Evolutionary conservation across 768 basidiomycete genomes (phyloP).

Genomic region (Pulveroboletus sp.): DNA sequence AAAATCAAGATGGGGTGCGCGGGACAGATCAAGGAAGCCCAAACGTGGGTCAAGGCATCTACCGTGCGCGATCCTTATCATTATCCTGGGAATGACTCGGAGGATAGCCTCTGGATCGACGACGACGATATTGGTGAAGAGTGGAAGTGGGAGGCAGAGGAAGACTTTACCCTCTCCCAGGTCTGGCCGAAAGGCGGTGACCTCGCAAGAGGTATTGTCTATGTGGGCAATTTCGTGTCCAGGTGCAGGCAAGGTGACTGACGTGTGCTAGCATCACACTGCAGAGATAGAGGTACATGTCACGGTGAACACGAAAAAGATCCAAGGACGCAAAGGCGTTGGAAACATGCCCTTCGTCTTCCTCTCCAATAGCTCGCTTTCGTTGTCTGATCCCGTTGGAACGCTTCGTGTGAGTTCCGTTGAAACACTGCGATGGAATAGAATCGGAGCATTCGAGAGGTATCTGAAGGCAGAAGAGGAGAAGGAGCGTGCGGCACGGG

Average conservation of each 20-base stretch:
- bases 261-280: constrained; percentile 45
- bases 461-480: constrained; percentile 27
- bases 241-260: neutral
- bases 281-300: constrained; percentile 54
- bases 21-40: constrained; percentile 50
- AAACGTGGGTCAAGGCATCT: constrained; percentile 49
- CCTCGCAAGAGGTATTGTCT: constrained; percentile 49
- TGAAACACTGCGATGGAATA: constrained; percentile 28
- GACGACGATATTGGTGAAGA: constrained; percentile 37
- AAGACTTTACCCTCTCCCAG: constrained; percentile 55
- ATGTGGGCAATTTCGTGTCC: constrained; percentile 41
- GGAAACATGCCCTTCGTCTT: constrained; percentile 64
- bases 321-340: constrained; percentile 50
- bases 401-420: constrained; percentile 22
- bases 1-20: constrained; percentile 40
- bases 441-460: constrained; percentile 24
- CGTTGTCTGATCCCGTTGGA: constrained; percentile 20
- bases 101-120: constrained; percentile 28
- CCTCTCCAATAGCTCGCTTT: constrained; percentile 40
- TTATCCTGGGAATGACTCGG: constrained; percentile 37
- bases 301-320: constrained; percentile 49
- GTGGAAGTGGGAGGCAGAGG: constrained; percentile 69
- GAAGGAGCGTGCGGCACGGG: constrained; percentile 20
- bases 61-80: constrained; percentile 47
- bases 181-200: constrained; percentile 50